Evolutionary conservation across 352 stramenopile genomes (phyloP).

Genomic region (Globisporangium recalcitrans): DNA sequence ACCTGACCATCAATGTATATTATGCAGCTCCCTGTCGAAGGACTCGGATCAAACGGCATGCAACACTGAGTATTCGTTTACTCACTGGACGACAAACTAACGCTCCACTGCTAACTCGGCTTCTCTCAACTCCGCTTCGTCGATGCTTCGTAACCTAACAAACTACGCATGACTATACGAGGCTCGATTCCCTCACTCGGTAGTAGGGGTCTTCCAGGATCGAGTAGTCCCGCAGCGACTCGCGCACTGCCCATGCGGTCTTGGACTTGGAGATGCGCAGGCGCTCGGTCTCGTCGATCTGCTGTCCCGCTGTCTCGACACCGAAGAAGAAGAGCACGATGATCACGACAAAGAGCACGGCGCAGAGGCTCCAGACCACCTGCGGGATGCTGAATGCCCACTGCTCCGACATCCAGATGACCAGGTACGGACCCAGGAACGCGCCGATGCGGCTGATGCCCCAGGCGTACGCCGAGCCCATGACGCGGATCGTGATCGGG

Average conservation of each 20-base stretch:
- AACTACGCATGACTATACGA: background rate
- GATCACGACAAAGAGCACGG: conserved; percentile 4
- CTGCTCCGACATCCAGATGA: conserved; percentile 11
- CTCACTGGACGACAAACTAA: background rate
- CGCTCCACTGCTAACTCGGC: background rate
- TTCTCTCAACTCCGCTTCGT: background rate
- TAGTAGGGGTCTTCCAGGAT: conserved; percentile 4
- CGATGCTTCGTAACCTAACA: background rate
- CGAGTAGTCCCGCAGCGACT: conserved; percentile 4
- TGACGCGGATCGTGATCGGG: conserved; percentile 21
- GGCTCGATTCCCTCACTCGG: background rate
- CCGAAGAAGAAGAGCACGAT: conserved; percentile 16
- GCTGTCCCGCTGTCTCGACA: conserved; percentile 15
- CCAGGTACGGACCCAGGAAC: conserved; percentile 21
- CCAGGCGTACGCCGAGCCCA: conserved; percentile 16
- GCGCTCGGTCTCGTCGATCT: conserved; percentile 12
- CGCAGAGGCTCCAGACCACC: conserved; percentile 4
- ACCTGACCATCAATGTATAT: too few species aligned
- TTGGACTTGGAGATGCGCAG: background rate
- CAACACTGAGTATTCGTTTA: too few species aligned
- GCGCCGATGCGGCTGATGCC: conserved; percentile 21
- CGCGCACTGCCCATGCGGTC: background rate
- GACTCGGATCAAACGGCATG: too few species aligned
- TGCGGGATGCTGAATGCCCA: conserved; percentile 2
- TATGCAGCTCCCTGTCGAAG: too few species aligned